Evolutionary conservation across 768 basidiomycete species (phyloP).

Genomic region (Lactarius quietus): DNA sequence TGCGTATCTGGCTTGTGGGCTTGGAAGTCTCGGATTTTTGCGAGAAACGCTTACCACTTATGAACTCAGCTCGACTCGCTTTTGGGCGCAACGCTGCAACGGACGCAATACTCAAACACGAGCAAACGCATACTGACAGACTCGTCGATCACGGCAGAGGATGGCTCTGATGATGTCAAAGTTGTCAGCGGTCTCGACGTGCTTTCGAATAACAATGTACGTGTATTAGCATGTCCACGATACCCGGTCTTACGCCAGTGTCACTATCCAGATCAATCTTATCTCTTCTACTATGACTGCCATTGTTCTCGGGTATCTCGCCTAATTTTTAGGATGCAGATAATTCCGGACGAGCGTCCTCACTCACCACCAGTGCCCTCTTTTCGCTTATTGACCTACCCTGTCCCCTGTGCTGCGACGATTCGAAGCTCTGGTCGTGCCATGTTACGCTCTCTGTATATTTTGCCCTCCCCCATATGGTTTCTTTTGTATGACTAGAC

Average conservation of each 20-base stretch:
- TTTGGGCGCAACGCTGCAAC: constrained; percentile 83
- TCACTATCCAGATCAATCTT: constrained; percentile 23
- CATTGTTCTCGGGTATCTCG: constrained; percentile 23
- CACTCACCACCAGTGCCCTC: background rate
- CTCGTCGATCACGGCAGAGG: constrained; percentile 33
- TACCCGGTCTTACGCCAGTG: background rate
- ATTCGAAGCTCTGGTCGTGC: background rate
- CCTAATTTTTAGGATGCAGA: constrained; percentile 2
- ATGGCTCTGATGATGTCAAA: constrained; percentile 46
- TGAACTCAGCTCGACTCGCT: constrained; percentile 69
- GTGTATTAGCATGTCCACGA: constrained; percentile 20
- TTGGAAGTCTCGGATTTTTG: background rate
- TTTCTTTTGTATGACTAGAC: constrained; percentile 10
- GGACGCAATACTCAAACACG: constrained; percentile 64
- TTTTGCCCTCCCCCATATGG: background rate
- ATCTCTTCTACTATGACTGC: constrained; percentile 26
- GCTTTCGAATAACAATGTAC: constrained; percentile 82
- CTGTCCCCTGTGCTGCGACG: background rate
- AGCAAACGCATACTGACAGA: constrained; percentile 65
- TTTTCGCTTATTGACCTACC: background rate
- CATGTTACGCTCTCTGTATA: constrained; percentile 16
- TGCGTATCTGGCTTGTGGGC: constrained; percentile 40
- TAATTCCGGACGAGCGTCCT: background rate
- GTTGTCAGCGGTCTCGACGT: constrained; percentile 61
- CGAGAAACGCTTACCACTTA: background rate